Evolutionary conservation across 2,329 filamentous ascomycete species (phyloP).

Genomic region (Neofusicoccum umdonicola): DNA sequence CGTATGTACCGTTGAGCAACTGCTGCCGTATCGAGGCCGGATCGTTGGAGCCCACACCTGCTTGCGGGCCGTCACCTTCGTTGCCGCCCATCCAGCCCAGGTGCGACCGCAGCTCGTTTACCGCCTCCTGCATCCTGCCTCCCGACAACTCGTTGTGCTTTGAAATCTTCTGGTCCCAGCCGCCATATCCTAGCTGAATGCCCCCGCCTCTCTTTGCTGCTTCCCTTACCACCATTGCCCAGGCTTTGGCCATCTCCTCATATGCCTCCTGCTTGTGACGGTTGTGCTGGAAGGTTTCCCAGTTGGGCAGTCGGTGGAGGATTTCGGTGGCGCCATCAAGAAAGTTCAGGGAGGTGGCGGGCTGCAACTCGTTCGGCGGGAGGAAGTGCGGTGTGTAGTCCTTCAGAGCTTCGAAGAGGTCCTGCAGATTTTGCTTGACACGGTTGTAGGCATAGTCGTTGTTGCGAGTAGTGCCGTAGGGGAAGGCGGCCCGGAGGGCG

Average conservation of each 20-base stretch:
- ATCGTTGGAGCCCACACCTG: constrained; percentile 24
- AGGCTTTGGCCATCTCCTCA: constrained; percentile 91
- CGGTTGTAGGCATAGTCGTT: constrained; percentile 95
- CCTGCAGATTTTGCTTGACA: constrained; percentile 74
- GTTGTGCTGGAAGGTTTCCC: constrained; percentile 84
- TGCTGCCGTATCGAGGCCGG: constrained; percentile 44
- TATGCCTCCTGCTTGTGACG: constrained; percentile 94
- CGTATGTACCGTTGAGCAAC: constrained; percentile 57
- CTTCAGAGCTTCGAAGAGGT: constrained; percentile 82
- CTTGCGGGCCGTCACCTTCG: constrained; percentile 19
- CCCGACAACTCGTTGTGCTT: constrained; percentile 87
- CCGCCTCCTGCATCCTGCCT: constrained; percentile 75
- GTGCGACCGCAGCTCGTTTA: constrained; percentile 70
- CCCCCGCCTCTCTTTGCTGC: constrained; percentile 87
- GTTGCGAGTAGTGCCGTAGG: constrained; percentile 71
- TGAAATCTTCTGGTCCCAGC: constrained; percentile 84
- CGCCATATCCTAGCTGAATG: constrained; percentile 82
- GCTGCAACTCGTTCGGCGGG: constrained; percentile 82
- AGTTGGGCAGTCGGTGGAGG: constrained; percentile 84
- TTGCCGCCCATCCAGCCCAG: constrained; percentile 73
- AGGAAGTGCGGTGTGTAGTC: constrained; percentile 97
- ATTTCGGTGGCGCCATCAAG: constrained; percentile 87
- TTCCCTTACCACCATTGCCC: constrained; percentile 87
- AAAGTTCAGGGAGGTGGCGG: constrained; percentile 79
- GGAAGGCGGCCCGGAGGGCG: constrained; percentile 74